Base-by-base conservation (phyloP, 805 yeast genomes). In the Groenewaldozyma salmanticensis region DNA sequence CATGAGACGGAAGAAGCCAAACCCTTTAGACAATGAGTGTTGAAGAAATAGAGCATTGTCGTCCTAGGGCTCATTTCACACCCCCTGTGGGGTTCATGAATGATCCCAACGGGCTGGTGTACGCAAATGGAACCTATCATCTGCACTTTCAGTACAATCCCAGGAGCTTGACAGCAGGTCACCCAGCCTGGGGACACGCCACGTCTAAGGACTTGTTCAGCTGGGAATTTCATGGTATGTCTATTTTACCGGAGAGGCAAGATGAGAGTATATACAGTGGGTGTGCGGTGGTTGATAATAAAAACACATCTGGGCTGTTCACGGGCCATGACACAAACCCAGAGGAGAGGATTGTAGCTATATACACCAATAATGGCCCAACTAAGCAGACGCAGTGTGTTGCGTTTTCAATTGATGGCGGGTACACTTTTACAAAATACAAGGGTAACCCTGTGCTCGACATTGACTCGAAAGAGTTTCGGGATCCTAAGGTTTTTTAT, bases 71-170 rank as follows among this genome's bases (percentile, higher is more conserved):
- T 24, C 70, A 66, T 44, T 57, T 52, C 33, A 51, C 68, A 2
- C 69, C 71, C 1, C 43, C 49, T 4, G 35, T 40, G 4, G 65
- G 64, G 4, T 66, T 66, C 61, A 60, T 66, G 66, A 66, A 66
- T 48, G 71, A 67, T 46, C 71, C 71, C n/a, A 66, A 66, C 43
- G 71, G 71, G 4, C 47, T 65, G 36, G 54, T 61, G 47, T 64
- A 55, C 44, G 64, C 62, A 44, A 46, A 53, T 5, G 50, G 54
- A 5, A 18, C 53, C 16, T 66, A 58, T 55, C 71, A 66, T 45
- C 31, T 58, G 38, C 66, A 63, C 53, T 66, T 49, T 49, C 71
- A 66, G 47, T 58, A 54, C 52, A 60, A 63, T 42, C 70, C 70
- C 2, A 49, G 58, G 34, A 60, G 41, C 11, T 52, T 58, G 4